Percentiles rank a stretch among this genome's conserved stretches.
Evolutionary conservation across 495 filamentous ascomycete species (phyloP).

Genomic region (Talaromyces thailandensis): DNA sequence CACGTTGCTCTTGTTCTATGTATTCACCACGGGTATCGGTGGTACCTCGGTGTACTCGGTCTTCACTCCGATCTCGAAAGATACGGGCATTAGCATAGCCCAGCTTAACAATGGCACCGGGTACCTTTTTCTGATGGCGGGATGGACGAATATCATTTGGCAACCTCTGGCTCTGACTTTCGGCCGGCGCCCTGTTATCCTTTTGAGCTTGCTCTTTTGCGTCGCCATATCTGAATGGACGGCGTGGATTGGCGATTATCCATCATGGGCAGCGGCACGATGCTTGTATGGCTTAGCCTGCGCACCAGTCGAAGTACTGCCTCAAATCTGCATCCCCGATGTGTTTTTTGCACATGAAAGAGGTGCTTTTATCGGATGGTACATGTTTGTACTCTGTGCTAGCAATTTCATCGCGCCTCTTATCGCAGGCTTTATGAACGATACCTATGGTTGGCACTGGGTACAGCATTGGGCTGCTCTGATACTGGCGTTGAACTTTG

Average conservation of each 20-base stretch:
- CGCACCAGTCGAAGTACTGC: constrained; percentile 41
- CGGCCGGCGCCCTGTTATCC: constrained; percentile 21
- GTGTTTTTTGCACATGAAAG: constrained; percentile 46
- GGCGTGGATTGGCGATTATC: constrained; percentile 30
- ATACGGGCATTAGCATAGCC: constrained; percentile 24
- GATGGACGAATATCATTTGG: constrained; percentile 24
- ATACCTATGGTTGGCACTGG: constrained; percentile 37
- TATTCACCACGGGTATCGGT: constrained; percentile 5
- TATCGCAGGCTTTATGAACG: constrained; percentile 42
- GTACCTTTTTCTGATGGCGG: constrained; percentile 26
- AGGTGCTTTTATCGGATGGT: constrained; percentile 41
- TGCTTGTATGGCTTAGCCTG: constrained; percentile 43
- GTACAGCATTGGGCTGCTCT: constrained; percentile 44
- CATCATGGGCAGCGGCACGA: constrained; percentile 41
- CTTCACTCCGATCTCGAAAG: constrained; percentile 7
- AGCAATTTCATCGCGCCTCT: constrained; percentile 44
- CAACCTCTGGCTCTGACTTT: constrained; percentile 23
- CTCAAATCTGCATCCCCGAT: constrained; percentile 41
- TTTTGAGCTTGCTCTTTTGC: constrained; percentile 19
- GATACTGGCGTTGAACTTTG: constrained; percentile 33
- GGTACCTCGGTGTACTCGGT: constrained; percentile 7
- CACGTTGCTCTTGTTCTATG: constrained; percentile 4
- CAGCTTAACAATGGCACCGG: constrained; percentile 21
- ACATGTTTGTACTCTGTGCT: constrained; percentile 36
- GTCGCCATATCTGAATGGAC: constrained; percentile 34